Evolutionary conservation across 2,329 filamentous ascomycete genomes (phyloP), one percentile per base, ranked within the genome.

Genomic region (Fusarium sororula): DNA sequence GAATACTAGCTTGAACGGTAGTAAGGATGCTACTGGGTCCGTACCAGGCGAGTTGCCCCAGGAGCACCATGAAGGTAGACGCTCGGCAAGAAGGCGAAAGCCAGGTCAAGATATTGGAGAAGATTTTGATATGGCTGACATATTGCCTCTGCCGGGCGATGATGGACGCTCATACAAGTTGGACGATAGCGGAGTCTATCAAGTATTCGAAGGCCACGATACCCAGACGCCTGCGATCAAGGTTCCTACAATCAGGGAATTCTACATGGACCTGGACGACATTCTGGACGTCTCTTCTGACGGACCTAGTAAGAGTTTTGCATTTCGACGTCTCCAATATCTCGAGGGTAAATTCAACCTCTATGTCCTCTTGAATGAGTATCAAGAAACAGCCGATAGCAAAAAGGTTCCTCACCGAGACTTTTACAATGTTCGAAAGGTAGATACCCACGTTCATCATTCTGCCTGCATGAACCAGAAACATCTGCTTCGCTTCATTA

Each of bases 401-500:
- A 99, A 99, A 83, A 96, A 94, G 78, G 96, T 98, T 62, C 96
- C 96, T 6, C 96, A 99, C 83, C 91, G 96, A 85, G 96, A 99
- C 83, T 99, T 99, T 81, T 99, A 99, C 86, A 99, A 99, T 80
- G 96, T 99, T 55, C 90, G 96, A 80, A 99, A 99, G 83, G 96
- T 99, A 57, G 96, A 99, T 81, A 99, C 96, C 14, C 96, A 99
- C 87, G 96, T 99, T 77, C 96, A 99, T 81, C 96, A 99, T 83
- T 99, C 96, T 22, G 96, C 96, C 30, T 99, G 96, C 82, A 99
- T 99, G 96, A 99, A 99, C 81, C 96, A 99, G 83, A 99, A 99
- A 84, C 96, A 99, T 88, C 85, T 99, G 65, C 86, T 99, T 69
- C 94, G 96, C 62, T 99, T 99, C 84, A 99, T 99, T 86, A 99